phyloP scores from a whole-genome alignment of 2,329 filamentous ascomycete species.

The Keithomyces neogunnii region DNA sequence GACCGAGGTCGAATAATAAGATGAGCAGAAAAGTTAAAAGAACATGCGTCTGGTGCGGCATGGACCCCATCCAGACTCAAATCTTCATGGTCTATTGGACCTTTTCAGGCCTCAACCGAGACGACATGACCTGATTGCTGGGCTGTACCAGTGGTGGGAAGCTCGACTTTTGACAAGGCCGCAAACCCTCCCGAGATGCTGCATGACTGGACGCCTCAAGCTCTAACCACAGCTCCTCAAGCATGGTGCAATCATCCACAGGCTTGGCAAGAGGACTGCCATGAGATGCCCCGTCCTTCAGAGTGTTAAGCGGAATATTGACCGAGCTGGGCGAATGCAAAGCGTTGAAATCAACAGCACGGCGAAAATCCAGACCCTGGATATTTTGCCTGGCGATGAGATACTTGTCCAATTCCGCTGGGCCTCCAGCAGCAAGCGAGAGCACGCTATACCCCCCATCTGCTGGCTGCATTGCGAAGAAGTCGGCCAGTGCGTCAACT shows the following conservation, averaged over 20 bases:
- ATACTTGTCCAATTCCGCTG: constrained; percentile 16
- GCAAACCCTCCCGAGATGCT: constrained; percentile 34
- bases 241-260: constrained; percentile 34
- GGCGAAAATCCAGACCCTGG: constrained; percentile 35
- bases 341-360: constrained; percentile 28
- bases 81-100: background rate
- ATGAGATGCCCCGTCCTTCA: constrained; percentile 18
- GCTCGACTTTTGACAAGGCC: constrained; percentile 17
- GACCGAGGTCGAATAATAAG: constrained; percentile 1
- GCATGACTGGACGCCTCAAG: constrained; percentile 38
- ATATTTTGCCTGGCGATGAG: constrained; percentile 19
- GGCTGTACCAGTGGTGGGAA: constrained; percentile 17
- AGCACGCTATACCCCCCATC: constrained; percentile 16
- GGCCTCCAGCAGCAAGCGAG: constrained; percentile 10
- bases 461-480: constrained; percentile 19
- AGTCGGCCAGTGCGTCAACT: constrained; percentile 27
- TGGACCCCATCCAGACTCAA: background rate
- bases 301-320: constrained; percentile 34
- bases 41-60: background rate
- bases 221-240: constrained; percentile 40
- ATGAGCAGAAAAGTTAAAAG: background rate
- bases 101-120: constrained; percentile 14
- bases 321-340: constrained; percentile 37
- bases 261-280: constrained; percentile 29
- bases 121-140: constrained; percentile 14